Conservation (phyloP, 768 basidiomycete species). For the Termitomyces sp. region DNA sequence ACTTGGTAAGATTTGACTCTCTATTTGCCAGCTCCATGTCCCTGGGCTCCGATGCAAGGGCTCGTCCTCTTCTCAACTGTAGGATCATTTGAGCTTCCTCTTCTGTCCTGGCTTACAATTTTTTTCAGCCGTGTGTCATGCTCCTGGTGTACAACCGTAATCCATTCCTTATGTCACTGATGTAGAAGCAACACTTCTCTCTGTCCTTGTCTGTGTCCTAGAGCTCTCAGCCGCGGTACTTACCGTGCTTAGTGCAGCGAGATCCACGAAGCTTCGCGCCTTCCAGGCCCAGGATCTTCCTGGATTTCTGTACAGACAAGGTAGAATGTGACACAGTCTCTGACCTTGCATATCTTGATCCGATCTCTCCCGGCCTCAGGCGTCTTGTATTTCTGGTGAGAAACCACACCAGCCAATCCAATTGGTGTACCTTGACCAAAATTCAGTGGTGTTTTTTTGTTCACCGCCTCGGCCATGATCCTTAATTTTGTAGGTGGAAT, state of each 20-base stretch:
- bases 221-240: slow-evolving; percentile 11
- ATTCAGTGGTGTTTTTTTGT: slow-evolving; percentile 1
- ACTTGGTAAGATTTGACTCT: background rate
- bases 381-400: slow-evolving; percentile 11
- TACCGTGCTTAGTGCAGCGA: slow-evolving; percentile 4
- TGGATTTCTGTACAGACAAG: slow-evolving; percentile 9
- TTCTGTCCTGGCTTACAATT: background rate
- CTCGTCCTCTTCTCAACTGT: slow-evolving; percentile 9
- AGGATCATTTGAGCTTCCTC: background rate
- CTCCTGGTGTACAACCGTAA: background rate
- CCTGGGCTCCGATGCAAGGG: slow-evolving; percentile 12
- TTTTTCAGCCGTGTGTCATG: slow-evolving; percentile 5
- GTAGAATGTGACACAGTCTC: background rate
- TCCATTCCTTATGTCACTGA: background rate
- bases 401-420: background rate
- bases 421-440: background rate
- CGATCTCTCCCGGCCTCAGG: background rate
- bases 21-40: slow-evolving; percentile 8
- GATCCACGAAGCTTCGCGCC: background rate
- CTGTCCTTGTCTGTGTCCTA: slow-evolving; percentile 7
- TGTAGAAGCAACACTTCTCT: slow-evolving; percentile 11
- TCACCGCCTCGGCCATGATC: slow-evolving; percentile 1
- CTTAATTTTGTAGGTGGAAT: slow-evolving; percentile 1
- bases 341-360: background rate
- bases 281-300: background rate